Base-by-base conservation (phyloP, 345 rosid species). In the Passiflora organensis region DNA sequence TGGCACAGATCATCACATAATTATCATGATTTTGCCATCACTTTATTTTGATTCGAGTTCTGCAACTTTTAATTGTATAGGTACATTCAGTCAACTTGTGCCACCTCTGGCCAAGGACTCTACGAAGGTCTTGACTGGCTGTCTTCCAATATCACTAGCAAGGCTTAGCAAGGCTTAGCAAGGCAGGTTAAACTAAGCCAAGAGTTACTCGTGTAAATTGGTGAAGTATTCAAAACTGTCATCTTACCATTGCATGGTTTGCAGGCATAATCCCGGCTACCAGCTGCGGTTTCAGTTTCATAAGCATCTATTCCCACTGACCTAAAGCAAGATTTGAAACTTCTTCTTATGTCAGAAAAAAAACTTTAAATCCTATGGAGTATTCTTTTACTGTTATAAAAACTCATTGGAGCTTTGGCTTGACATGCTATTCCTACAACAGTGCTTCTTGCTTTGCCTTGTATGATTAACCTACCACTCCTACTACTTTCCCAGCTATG, bases 91-190 rank as follows among this genome's bases (percentile, higher is more conserved):
- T 68, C 78, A 13, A n/a, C 87, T 19, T 75, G 81, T 77, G 91
- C 91, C 46, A 79, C 84, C n/a, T 62, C 80, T 16, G 82, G 86
- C 19, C 80, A 76, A 53, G 91, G 82, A 57, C 86, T 84, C 17
- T 84, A 84, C 24, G 91, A 84, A 67, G 84, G 86, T 43, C 80
- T 84, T 16, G 90, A 84, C 61, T 81, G 90, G 86, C 74, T 81
- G 4, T 81, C 82, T 13, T 77, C 81, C 80, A 81, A 73, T 66
- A 71, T 78, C 70, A 65, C 74, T 53, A 53, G 37, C 70, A 78
- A 80, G 84, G 85, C 70, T n/a, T n/a, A n/a, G n/a, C n/a, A n/a
- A n/a, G n/a, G n/a, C n/a, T n/a, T n/a, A n/a, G n/a, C n/a, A 78
- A 80, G 84, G 85, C 70, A 75, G 62, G 70, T 58, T 59, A 44